A percentile compares a stretch with the other conserved stretches of the same genome.
phyloP scores from a whole-genome alignment of 371 early-diverging fungal genomes.

The Apophysomyces elegans region DNA sequence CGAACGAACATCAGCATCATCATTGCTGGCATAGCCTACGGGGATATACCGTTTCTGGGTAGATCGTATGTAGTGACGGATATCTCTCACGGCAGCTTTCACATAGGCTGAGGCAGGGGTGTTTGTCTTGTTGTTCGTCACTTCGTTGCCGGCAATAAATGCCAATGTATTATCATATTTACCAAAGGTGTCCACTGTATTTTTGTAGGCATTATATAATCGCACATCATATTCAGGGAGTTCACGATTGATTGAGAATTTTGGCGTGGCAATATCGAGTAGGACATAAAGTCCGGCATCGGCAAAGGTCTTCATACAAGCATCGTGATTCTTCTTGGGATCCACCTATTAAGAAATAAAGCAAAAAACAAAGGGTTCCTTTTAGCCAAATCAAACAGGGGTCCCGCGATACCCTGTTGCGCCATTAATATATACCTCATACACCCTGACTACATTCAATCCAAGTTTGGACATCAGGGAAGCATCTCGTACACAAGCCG shows the following conservation, averaged over 20 bases:
- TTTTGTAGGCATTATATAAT: slow-evolving; percentile 58
- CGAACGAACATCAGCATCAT: slow-evolving; percentile 70
- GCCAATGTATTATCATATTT: slow-evolving; percentile 69
- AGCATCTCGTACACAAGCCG: slow-evolving; percentile 73
- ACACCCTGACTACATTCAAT: slow-evolving; percentile 79
- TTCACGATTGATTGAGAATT: slow-evolving; percentile 67
- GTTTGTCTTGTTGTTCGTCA: slow-evolving; percentile 69
- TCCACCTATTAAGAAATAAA: slow-evolving; percentile 39
- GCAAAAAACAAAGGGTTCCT: too few relatives aligned
- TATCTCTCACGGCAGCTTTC: slow-evolving; percentile 77
- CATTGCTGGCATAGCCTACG: slow-evolving; percentile 84
- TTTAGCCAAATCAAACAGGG: too few relatives aligned
- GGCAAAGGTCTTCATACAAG: slow-evolving; percentile 74
- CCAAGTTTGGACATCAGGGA: slow-evolving; percentile 69
- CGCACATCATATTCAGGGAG: slow-evolving; percentile 67
- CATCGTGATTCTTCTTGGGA: slow-evolving; percentile 67
- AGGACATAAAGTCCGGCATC: slow-evolving; percentile 75
- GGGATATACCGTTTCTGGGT: slow-evolving; percentile 60
- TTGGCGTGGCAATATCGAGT: slow-evolving; percentile 70
- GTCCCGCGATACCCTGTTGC: too few relatives aligned
- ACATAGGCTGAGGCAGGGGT: slow-evolving; percentile 75
- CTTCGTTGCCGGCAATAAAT: slow-evolving; percentile 87
- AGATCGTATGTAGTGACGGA: slow-evolving; percentile 62
- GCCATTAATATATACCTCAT: slow-evolving; percentile 41
- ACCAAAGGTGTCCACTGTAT: slow-evolving; percentile 69